Conservation (phyloP, 2,329 filamentous ascomycete species). For the Arthrobotrys sphaeroides region DNA sequence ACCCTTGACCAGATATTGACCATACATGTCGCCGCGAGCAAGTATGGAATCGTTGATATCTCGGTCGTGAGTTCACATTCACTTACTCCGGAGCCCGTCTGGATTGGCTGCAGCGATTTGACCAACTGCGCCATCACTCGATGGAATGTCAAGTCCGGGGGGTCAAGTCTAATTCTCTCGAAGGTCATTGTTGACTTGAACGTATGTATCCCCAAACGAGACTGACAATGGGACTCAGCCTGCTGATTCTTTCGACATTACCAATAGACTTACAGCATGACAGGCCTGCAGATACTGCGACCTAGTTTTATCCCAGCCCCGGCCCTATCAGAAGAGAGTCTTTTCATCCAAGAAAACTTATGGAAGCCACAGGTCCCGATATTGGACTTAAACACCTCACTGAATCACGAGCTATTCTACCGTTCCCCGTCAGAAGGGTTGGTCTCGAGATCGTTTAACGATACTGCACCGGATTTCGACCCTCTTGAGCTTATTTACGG, state of each 20-base stretch:
- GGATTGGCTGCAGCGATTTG: neutral
- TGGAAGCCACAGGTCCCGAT: neutral
- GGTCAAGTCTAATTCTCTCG: neutral
- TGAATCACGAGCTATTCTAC: neutral
- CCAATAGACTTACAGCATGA: neutral
- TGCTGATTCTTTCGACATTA: neutral
- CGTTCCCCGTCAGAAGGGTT: too few relatives aligned
- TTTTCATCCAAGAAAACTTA: neutral
- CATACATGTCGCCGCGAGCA: slow-evolving; percentile 3
- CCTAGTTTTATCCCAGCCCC: neutral
- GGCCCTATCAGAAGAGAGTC: neutral
- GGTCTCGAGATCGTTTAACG: too few relatives aligned
- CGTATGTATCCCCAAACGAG: neutral
- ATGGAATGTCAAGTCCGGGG: neutral
- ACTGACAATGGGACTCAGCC: neutral
- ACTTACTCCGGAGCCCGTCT: neutral
- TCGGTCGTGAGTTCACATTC: neutral
- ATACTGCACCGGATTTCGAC: neutral
- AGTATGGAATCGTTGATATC: neutral
- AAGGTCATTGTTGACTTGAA: neutral
- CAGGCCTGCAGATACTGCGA: neutral
- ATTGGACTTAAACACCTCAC: neutral
- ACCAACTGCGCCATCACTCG: neutral
- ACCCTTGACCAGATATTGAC: neutral
- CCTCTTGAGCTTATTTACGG: neutral